Evolutionary conservation across 1,139 yeast genomes (phyloP).

Genomic region (Hemisphaericaspora xylanilytica): DNA sequence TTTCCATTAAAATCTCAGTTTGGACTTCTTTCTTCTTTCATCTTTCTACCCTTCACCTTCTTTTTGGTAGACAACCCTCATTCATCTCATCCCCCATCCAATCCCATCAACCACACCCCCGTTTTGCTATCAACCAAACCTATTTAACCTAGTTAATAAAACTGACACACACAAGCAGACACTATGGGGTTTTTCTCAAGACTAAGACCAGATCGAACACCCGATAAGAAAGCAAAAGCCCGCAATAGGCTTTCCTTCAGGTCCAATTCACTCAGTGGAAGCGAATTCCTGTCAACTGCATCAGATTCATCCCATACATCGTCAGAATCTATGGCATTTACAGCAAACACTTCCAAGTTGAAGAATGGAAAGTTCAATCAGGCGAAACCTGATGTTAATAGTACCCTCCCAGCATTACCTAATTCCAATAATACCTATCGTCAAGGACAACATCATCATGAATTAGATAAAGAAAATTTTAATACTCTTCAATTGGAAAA

Average conservation of each 20-base stretch:
- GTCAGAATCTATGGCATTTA: conserved; percentile 19
- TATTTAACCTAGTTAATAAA: too few species aligned
- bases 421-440: background rate
- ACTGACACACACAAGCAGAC: background rate
- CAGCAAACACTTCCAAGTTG: conserved; percentile 2
- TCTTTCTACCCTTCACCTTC: too few species aligned
- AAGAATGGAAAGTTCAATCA: background rate
- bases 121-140: too few species aligned
- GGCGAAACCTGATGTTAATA: background rate
- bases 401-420: background rate
- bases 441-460: background rate
- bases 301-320: conserved; percentile 38
- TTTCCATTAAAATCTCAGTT: too few species aligned
- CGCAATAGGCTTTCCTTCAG: conserved; percentile 6
- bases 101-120: too few species aligned
- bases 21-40: too few species aligned
- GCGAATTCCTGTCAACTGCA: conserved; percentile 33
- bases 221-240: conserved; percentile 4
- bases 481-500: background rate
- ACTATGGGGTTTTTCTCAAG: conserved; percentile 24
- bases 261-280: conserved; percentile 23
- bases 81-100: background rate
- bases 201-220: conserved; percentile 15
- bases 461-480: background rate
- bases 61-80: background rate